Percentiles rank a stretch among this genome's conserved stretches.
Evolutionary conservation across 1,284 basidiomycete genomes (phyloP).

Genomic region (Ceratobasidium sp.): DNA sequence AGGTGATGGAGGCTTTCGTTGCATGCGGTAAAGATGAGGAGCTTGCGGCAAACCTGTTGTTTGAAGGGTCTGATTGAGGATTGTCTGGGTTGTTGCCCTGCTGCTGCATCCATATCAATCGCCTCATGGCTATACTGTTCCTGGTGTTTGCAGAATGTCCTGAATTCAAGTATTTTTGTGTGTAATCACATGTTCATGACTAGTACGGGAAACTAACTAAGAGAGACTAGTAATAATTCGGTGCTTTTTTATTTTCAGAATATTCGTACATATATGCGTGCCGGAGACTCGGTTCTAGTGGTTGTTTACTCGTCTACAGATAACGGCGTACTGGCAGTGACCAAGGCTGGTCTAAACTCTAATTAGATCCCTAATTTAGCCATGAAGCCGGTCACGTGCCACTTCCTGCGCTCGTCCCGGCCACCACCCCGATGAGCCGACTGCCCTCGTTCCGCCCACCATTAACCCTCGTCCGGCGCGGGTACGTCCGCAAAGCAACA

Average conservation of each 20-base stretch:
- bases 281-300: no score
- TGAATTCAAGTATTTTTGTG: conserved; percentile 30
- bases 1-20: conserved; percentile 87
- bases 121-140: conserved; percentile 13
- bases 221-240: no score
- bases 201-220: no score
- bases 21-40: conserved; percentile 97
- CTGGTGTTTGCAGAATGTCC: background rate
- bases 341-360: no score
- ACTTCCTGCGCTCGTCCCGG: background rate
- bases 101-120: conserved; percentile 6
- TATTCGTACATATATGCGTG: no score
- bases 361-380: no score
- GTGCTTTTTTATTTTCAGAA: no score
- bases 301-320: no score
- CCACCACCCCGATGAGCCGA: conserved; percentile 26
- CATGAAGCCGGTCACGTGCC: conserved; percentile 13
- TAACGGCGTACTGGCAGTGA: no score
- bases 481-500: conserved; percentile 18
- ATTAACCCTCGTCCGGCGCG: background rate
- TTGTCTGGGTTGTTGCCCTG: background rate
- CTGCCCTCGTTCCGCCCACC: background rate
- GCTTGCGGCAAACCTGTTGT: conserved; percentile 90
- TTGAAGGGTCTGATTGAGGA: conserved; percentile 75
- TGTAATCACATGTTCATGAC: conserved; percentile 27